phyloP scores from a whole-genome alignment of 306 rosid genomes.

The Quercus robur region DNA sequence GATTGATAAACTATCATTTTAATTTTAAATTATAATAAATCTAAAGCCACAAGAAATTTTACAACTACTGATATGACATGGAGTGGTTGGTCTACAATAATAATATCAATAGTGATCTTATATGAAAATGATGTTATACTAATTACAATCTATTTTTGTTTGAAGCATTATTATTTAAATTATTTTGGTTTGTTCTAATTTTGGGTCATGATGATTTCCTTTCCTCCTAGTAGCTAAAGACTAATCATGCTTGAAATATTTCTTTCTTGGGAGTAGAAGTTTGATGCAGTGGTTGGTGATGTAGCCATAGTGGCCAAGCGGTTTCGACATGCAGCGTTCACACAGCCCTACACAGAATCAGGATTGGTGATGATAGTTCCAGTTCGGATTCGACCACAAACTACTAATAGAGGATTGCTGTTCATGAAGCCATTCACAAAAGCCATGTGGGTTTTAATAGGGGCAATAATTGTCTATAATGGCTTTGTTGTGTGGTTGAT shows the following conservation, averaged over 20 bases:
- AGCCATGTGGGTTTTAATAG: slow-evolving; percentile 41
- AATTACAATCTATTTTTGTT: no score
- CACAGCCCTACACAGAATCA: slow-evolving; percentile 42
- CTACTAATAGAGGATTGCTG: slow-evolving; percentile 24
- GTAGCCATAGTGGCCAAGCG: slow-evolving; percentile 30
- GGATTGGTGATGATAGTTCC: slow-evolving; percentile 53
- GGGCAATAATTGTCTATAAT: slow-evolving; percentile 30
- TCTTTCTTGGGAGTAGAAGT: slow-evolving; percentile 19
- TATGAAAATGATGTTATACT: no score
- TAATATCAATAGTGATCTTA: no score
- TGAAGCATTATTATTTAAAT: no score
- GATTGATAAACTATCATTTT: no score
- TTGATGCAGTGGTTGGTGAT: slow-evolving; percentile 54
- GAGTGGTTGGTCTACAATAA: no score
- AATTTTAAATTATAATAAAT: no score
- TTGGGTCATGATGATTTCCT: no score
- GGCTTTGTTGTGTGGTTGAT: slow-evolving; percentile 54
- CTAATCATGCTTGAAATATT: background rate
- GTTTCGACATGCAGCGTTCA: slow-evolving; percentile 35
- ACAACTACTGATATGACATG: no score
- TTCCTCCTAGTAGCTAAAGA: no score
- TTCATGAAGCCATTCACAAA: slow-evolving; percentile 50
- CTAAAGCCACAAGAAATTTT: no score
- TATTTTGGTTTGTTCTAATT: no score
- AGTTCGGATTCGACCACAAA: slow-evolving; percentile 7